These are phyloP conservation scores for Fennellomyces sp. DNA, from an alignment of 371 early-diverging fungal species.

Conservation along the genomic window DNA sequence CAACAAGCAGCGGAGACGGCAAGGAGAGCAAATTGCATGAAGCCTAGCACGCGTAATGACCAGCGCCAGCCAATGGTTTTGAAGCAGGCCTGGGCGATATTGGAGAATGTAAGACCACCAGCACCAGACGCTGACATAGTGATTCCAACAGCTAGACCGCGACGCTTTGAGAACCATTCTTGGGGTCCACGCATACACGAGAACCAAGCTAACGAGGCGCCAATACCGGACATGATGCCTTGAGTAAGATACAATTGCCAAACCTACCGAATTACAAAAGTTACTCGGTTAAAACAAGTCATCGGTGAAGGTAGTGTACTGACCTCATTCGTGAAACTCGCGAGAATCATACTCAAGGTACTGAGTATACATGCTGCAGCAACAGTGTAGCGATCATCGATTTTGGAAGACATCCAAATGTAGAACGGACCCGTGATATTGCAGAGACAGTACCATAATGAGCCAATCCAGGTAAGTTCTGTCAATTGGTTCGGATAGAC, in stretches of 20 bases:
- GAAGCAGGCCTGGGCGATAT: slow-evolving; percentile 55
- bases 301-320: too few species aligned
- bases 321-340: slow-evolving; percentile 22
- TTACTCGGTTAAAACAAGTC: too few species aligned
- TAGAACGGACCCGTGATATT: slow-evolving; percentile 45
- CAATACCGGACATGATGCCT: slow-evolving; percentile 22
- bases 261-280: slow-evolving; percentile 17
- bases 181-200: slow-evolving; percentile 15
- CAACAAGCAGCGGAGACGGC: slow-evolving; percentile 6
- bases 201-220: slow-evolving; percentile 15
- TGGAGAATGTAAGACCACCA: slow-evolving; percentile 68
- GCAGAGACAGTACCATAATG: slow-evolving; percentile 36
- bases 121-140: slow-evolving; percentile 62
- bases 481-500: slow-evolving; percentile 35
- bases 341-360: slow-evolving; percentile 45
- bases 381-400: slow-evolving; percentile 14
- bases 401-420: slow-evolving; percentile 42
- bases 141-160: slow-evolving; percentile 21
- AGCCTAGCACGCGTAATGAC: slow-evolving; percentile 59
- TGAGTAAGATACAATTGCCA: slow-evolving; percentile 30
- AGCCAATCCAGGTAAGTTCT: slow-evolving; percentile 43
- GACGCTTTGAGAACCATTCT: slow-evolving; percentile 17
- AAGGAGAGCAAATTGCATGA: slow-evolving; percentile 41
- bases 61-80: slow-evolving; percentile 56
- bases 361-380: slow-evolving; percentile 37